Evolutionary conservation across 2,329 filamentous ascomycete species (phyloP).

Genomic region (Aaosphaeria arxii): DNA sequence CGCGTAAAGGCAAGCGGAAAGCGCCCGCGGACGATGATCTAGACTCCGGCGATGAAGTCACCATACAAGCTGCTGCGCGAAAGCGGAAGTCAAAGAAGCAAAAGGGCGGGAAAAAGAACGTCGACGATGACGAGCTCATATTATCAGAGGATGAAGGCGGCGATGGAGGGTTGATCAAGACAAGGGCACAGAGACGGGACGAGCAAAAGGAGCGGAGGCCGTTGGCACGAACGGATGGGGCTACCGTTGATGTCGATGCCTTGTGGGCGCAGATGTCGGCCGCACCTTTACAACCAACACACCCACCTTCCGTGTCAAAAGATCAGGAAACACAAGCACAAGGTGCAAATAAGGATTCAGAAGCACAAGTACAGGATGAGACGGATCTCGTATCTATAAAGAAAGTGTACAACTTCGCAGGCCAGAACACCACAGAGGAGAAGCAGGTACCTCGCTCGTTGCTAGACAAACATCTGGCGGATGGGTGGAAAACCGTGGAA

Average conservation of each 20-base stretch:
- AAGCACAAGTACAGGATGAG: constrained; percentile 15
- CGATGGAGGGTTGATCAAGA: constrained; percentile 65
- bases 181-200: constrained; percentile 64
- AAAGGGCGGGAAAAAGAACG: constrained; percentile 16
- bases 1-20: constrained; percentile 30
- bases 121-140: constrained; percentile 15
- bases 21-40: constrained; percentile 27
- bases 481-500: constrained; percentile 28
- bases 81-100: constrained; percentile 50
- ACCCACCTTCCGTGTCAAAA: constrained; percentile 13
- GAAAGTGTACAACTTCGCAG: constrained; percentile 72
- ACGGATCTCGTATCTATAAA: constrained; percentile 59
- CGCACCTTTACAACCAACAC: constrained; percentile 35
- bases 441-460: constrained; percentile 57
- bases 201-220: constrained; percentile 61
- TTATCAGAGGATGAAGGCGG: constrained; percentile 45
- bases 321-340: constrained; percentile 3
- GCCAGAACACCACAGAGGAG: constrained; percentile 68
- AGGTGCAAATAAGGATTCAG: neutral
- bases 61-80: constrained; percentile 58
- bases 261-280: constrained; percentile 67
- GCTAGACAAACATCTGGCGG: constrained; percentile 23
- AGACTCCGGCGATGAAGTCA: constrained; percentile 67
- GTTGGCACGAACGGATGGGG: constrained; percentile 53
- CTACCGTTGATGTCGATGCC: constrained; percentile 69